Evolutionary conservation across 2,329 filamentous ascomycete species (phyloP).

Genomic region (Stachybotrys echinatus): DNA sequence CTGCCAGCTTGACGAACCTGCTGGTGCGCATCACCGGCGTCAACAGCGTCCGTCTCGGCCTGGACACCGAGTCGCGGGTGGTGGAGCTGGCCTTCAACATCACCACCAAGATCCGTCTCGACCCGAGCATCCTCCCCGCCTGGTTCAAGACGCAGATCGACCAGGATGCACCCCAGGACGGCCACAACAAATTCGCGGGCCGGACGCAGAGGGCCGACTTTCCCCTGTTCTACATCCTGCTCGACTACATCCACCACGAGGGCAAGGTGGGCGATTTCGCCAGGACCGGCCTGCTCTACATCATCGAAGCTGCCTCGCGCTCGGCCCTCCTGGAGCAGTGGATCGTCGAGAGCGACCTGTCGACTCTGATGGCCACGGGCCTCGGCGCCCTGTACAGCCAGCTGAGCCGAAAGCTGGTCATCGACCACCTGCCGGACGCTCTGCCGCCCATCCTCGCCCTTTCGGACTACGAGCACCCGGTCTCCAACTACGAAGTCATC

Average conservation of each 20-base stretch:
- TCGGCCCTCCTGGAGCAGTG: conserved; percentile 83
- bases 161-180: conserved; percentile 40
- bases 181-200: conserved; percentile 77
- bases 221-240: conserved; percentile 88
- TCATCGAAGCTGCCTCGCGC: conserved; percentile 87
- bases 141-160: conserved; percentile 72
- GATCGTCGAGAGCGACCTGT: conserved; percentile 95
- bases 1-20: conserved; percentile 80
- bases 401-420: conserved; percentile 71
- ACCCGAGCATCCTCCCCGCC: conserved; percentile 78
- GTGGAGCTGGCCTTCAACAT: conserved; percentile 95
- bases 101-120: conserved; percentile 88
- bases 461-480: conserved; percentile 78
- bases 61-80: conserved; percentile 80
- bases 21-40: conserved; percentile 72
- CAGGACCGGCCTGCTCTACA: conserved; percentile 86
- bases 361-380: conserved; percentile 94
- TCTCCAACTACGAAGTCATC: conserved; percentile 65
- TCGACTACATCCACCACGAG: conserved; percentile 96
- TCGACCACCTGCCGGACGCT: conserved; percentile 68
- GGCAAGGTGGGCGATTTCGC: conserved; percentile 95
- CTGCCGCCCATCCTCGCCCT: conserved; percentile 80
- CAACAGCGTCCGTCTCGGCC: conserved; percentile 66
- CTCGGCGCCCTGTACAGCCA: conserved; percentile 71
- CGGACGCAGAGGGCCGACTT: conserved; percentile 88